Percentiles rank a stretch among this genome's conserved stretches.
These are phyloP conservation scores for Aureococcus anophagefferens DNA, from an alignment of 108 stramenopile species.

Conservation along the genomic window DNA sequence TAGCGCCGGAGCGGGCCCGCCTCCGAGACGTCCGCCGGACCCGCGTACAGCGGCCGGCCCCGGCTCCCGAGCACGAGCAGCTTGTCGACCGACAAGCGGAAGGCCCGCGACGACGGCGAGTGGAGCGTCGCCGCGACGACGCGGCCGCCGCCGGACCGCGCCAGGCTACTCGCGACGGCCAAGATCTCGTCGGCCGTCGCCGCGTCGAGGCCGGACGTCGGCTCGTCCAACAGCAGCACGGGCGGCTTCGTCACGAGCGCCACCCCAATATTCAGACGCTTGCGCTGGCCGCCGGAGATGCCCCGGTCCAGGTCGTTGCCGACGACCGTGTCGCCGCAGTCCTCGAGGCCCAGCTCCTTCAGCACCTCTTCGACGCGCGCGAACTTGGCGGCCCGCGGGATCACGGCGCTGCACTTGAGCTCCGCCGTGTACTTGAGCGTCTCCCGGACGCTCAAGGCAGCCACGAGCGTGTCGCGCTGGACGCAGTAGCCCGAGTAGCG, in stretches of 20 bases:
- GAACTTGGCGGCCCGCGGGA: background rate
- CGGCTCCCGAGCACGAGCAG: too few relatives aligned
- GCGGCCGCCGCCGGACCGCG: constrained; percentile 1
- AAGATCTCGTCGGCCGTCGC: constrained; percentile 19
- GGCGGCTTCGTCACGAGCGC: constrained; percentile 35
- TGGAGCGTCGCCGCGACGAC: background rate
- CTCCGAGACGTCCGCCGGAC: too few relatives aligned
- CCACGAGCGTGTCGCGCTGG: constrained; percentile 18
- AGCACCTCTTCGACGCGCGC: constrained; percentile 26
- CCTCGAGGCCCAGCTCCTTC: constrained; percentile 21
- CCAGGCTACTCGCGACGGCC: constrained; percentile 17
- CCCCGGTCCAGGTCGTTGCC: constrained; percentile 21
- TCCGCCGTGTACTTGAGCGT: constrained; percentile 17
- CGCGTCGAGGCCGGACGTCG: constrained; percentile 32
- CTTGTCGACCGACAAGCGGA: background rate
- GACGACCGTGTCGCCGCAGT: constrained; percentile 22
- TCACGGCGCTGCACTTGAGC: constrained; percentile 3
- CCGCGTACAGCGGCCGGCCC: too few relatives aligned
- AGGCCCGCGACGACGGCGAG: background rate
- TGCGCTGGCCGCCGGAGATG: constrained; percentile 39
- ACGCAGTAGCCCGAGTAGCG: constrained; percentile 10
- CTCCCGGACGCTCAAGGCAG: constrained; percentile 14
- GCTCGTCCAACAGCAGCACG: constrained; percentile 38
- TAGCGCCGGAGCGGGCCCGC: too few relatives aligned
- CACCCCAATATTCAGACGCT: constrained; percentile 36